phyloP scores from a whole-genome alignment of 1,284 basidiomycete species.

The Taiwanofungus camphoratus region DNA sequence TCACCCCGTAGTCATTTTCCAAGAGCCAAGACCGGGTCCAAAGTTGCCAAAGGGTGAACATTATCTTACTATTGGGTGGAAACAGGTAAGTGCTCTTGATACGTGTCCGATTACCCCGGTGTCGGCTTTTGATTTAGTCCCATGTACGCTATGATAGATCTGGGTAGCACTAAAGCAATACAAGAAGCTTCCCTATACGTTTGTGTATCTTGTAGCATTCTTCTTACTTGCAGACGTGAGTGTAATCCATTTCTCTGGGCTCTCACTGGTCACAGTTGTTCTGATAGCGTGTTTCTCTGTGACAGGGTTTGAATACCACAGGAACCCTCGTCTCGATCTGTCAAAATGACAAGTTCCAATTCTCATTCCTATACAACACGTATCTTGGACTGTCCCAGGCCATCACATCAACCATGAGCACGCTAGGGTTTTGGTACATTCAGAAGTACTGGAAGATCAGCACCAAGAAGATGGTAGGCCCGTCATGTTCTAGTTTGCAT shows the following conservation, averaged over 20 bases:
- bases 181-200: conserved; percentile 69
- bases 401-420: conserved; percentile 62
- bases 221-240: conserved; percentile 74
- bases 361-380: conserved; percentile 72
- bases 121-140: not conserved
- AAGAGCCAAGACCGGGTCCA: conserved; percentile 71
- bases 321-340: conserved; percentile 70
- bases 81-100: conserved; percentile 42
- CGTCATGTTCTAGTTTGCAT: not conserved
- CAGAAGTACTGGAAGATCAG: conserved; percentile 72
- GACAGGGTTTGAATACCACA: conserved; percentile 72
- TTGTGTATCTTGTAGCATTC: conserved; percentile 68
- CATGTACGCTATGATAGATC: conserved; percentile 38
- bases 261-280: not conserved
- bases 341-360: conserved; percentile 72
- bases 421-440: conserved; percentile 75
- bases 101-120: not conserved
- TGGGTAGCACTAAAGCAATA: conserved; percentile 67
- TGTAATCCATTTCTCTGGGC: conserved; percentile 5
- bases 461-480: conserved; percentile 68
- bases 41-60: conserved; percentile 63
- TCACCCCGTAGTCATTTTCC: conserved; percentile 56
- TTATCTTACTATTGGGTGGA: conserved; percentile 77
- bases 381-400: conserved; percentile 74
- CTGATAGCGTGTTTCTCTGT: too few species aligned